Percentiles rank a stretch among this genome's conserved stretches.
Evolutionary conservation across 2,329 filamentous ascomycete species (phyloP).

Genomic region (Sporothrix brasiliensis): DNA sequence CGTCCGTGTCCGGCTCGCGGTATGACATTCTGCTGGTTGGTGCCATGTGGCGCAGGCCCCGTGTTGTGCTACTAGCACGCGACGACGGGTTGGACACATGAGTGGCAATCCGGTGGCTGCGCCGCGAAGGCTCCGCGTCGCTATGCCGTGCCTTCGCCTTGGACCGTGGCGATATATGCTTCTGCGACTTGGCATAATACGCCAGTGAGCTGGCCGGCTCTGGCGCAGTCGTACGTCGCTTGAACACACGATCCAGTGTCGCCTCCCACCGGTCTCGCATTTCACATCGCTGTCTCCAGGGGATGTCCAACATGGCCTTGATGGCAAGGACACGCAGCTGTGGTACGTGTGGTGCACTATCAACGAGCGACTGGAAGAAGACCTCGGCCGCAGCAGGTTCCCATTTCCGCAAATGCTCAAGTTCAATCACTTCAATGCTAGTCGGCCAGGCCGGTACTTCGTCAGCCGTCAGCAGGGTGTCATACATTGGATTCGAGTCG

Average conservation of each 20-base stretch:
- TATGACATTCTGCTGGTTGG: conserved; percentile 42
- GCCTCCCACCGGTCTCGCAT: conserved; percentile 77
- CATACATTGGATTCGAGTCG: conserved; percentile 75
- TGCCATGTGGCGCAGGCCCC: conserved; percentile 23
- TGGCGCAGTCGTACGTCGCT: conserved; percentile 46
- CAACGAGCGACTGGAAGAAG: conserved; percentile 77
- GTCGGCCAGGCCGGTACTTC: conserved; percentile 79
- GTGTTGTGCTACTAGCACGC: conserved; percentile 37
- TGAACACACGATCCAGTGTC: conserved; percentile 69
- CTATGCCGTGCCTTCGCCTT: conserved; percentile 10
- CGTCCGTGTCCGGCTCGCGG: conserved; percentile 53
- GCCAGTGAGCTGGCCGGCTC: conserved; percentile 36
- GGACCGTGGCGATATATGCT: neutral
- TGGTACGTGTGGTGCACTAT: conserved; percentile 67
- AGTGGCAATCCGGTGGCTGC: conserved; percentile 46
- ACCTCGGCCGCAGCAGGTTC: conserved; percentile 68
- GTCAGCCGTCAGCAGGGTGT: conserved; percentile 62
- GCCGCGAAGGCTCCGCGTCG: conserved; percentile 35
- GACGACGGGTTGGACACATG: conserved; percentile 38
- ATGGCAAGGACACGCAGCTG: conserved; percentile 71
- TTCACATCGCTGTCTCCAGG: conserved; percentile 80
- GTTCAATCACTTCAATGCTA: conserved; percentile 69
- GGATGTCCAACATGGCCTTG: conserved; percentile 75
- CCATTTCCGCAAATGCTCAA: conserved; percentile 79
- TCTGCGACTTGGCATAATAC: conserved; percentile 27